Evolutionary conservation across 345 rosid genomes (phyloP).

Genomic region (Eucalyptus marginata): DNA sequence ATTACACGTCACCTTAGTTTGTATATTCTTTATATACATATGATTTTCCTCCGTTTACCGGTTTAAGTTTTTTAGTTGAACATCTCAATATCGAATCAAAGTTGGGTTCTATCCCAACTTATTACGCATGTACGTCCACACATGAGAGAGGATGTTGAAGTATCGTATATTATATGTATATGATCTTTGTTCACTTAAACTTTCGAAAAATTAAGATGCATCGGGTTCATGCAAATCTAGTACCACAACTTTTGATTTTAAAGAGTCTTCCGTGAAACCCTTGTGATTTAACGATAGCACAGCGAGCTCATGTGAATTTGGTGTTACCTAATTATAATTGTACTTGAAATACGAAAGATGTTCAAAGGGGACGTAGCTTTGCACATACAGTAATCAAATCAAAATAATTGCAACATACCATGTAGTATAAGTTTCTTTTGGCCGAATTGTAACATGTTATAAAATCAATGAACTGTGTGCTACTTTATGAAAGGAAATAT

Average conservation of each 20-base stretch:
- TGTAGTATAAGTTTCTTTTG: background rate
- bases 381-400: background rate
- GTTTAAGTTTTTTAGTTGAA: background rate
- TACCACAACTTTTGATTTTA: background rate
- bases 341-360: background rate
- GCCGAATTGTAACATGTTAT: background rate
- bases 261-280: background rate
- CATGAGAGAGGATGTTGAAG: background rate
- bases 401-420: background rate
- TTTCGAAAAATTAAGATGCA: background rate
- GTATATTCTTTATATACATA: background rate
- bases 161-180: background rate
- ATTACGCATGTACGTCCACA: rapidly evolving
- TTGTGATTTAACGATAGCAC: background rate
- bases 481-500: background rate
- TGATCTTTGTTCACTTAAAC: background rate
- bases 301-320: background rate
- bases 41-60: rapidly evolving
- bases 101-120: background rate
- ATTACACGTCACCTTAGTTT: background rate
- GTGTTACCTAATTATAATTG: background rate
- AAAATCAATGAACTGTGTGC: background rate
- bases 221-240: background rate
- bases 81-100: background rate
- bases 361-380: background rate